Percentiles rank a stretch among this genome's conserved stretches.
These are phyloP conservation scores for Posidonia australis DNA, from an alignment of 106 monocot species.

Conservation along the genomic window DNA sequence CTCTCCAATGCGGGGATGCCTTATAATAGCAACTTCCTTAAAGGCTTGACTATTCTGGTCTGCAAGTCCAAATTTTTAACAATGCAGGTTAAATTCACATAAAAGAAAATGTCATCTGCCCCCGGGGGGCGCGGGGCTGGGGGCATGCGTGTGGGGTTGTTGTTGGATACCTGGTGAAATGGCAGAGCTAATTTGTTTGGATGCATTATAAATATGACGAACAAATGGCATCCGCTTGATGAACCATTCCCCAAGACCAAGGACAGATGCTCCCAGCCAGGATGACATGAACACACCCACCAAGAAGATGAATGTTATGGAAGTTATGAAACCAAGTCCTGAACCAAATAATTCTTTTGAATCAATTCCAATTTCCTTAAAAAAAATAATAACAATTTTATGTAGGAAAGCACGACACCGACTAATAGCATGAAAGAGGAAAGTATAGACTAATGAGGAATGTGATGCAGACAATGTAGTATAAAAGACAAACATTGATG, in stretches of 20 bases:
- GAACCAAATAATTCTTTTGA: not conserved
- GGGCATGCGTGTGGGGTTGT: too few species aligned
- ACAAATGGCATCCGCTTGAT: conserved; percentile 94
- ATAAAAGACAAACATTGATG: too few species aligned
- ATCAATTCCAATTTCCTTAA: too few species aligned
- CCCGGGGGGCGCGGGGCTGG: not conserved
- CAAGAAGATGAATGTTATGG: conserved; percentile 79
- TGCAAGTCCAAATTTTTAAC: conserved; percentile 19
- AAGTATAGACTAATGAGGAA: too few species aligned
- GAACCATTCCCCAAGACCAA: conserved; percentile 87
- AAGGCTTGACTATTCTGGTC: conserved; percentile 87
- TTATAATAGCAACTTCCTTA: conserved; percentile 90
- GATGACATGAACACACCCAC: conserved; percentile 94
- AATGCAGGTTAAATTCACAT: not conserved
- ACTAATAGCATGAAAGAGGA: too few species aligned
- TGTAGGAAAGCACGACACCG: too few species aligned
- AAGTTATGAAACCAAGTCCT: conserved; percentile 91
- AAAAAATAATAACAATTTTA: too few species aligned
- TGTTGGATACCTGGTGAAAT: conserved; percentile 95
- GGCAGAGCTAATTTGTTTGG: conserved; percentile 86
- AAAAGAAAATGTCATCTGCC: not conserved
- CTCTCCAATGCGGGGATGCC: conserved; percentile 85
- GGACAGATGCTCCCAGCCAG: conserved; percentile 87
- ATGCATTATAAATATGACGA: conserved; percentile 86
- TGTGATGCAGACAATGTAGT: too few species aligned